These are phyloP conservation scores for Neurospora sp. DNA, from an alignment of 495 filamentous ascomycete genomes.

Conservation along the genomic window DNA sequence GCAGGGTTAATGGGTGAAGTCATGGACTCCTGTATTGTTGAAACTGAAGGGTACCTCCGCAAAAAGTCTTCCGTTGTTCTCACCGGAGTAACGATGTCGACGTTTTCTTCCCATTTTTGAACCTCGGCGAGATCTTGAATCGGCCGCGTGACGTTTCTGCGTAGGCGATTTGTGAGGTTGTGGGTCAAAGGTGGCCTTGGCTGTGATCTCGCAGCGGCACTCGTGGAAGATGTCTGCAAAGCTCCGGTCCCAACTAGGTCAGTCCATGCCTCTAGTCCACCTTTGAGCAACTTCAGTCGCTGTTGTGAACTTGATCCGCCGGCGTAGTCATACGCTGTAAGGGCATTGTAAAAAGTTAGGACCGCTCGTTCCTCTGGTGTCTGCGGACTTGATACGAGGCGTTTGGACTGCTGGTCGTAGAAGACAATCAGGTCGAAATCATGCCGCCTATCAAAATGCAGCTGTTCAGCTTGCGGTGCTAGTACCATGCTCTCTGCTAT, in stretches of 20 bases:
- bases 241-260: conserved; percentile 63
- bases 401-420: conserved; percentile 62
- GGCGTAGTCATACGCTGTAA: conserved; percentile 69
- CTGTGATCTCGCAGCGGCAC: neutral
- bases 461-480: conserved; percentile 61
- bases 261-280: conserved; percentile 79
- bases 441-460: conserved; percentile 63
- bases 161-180: conserved; percentile 10
- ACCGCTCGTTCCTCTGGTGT: conserved; percentile 47
- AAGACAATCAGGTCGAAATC: conserved; percentile 82
- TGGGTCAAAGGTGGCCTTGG: conserved; percentile 9
- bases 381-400: conserved; percentile 30
- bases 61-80: conserved; percentile 65
- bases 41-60: conserved; percentile 68
- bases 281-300: conserved; percentile 61
- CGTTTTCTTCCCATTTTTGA: conserved; percentile 28
- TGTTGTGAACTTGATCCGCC: conserved; percentile 49
- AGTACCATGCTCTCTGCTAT: conserved; percentile 74
- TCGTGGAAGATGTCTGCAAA: conserved; percentile 34
- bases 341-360: conserved; percentile 61
- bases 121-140: conserved; percentile 28
- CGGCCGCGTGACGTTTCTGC: conserved; percentile 15
- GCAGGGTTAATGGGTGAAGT: conserved; percentile 20
- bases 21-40: conserved; percentile 70
- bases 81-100: conserved; percentile 33